Conservation (phyloP, 164 flowering plant species). For the Akebia trifoliata region DNA sequence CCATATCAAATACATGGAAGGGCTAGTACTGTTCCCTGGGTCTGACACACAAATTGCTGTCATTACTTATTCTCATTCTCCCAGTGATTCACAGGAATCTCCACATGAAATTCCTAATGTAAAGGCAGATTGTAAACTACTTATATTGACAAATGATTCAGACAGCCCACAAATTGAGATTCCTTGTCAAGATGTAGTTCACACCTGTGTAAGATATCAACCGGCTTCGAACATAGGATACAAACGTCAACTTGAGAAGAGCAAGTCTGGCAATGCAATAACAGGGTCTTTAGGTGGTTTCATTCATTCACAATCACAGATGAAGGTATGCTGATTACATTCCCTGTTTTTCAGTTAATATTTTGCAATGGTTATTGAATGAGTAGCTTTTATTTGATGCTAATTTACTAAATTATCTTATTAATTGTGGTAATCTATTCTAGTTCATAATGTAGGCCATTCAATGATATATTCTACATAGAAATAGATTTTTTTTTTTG, state of each 20-base stretch:
- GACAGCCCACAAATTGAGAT: constrained; percentile 45
- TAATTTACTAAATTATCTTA: background rate
- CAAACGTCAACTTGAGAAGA: constrained; percentile 14
- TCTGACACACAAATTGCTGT: constrained; percentile 52
- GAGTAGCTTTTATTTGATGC: background rate
- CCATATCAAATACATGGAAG: constrained; percentile 46
- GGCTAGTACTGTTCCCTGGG: constrained; percentile 64
- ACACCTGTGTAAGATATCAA: constrained; percentile 26
- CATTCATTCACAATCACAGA: constrained; percentile 18
- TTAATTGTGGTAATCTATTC: background rate
- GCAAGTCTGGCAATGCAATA: constrained; percentile 18
- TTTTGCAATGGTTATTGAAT: background rate
- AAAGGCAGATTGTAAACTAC: constrained; percentile 38
- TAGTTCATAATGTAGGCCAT: background rate
- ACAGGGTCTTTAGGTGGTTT: constrained; percentile 22
- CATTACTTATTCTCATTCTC: constrained; percentile 25
- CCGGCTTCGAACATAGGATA: constrained; percentile 25
- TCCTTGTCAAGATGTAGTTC: constrained; percentile 47
- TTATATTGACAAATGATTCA: constrained; percentile 59
- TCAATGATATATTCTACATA: background rate
- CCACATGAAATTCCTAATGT: constrained; percentile 18
- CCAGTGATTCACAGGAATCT: constrained; percentile 14
- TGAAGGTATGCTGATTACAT: constrained; percentile 28
- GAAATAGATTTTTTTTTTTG: background rate
- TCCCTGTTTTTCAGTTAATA: background rate